Percentiles rank a stretch among this genome's conserved stretches.
phyloP scores from a whole-genome alignment of 257 asterid genomes.

The Solanum chilense region DNA sequence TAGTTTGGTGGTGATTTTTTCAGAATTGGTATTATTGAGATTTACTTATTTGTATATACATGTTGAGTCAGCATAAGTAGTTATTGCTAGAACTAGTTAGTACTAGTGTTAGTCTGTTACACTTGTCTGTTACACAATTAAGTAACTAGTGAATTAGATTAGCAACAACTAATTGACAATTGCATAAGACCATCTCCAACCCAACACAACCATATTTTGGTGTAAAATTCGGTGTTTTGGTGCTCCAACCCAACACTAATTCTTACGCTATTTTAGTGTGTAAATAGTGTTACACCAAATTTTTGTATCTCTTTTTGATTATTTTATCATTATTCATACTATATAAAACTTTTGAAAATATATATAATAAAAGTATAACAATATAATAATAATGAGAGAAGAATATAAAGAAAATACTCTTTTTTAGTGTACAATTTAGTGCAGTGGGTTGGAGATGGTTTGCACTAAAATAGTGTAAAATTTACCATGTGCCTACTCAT shows the following conservation, averaged over 20 bases:
- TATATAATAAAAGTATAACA: no score
- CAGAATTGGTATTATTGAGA: not conserved
- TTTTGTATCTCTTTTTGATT: no score
- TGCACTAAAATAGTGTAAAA: not conserved
- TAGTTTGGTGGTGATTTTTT: not conserved
- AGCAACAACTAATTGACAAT: no score
- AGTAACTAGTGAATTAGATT: no score
- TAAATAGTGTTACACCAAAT: not conserved
- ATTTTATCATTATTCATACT: no score
- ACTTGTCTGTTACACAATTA: no score
- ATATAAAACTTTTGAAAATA: no score
- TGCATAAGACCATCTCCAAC: no score
- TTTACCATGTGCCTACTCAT: not conserved
- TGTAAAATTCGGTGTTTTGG: not conserved
- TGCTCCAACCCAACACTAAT: not conserved
- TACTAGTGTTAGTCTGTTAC: no score
- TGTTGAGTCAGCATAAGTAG: not conserved
- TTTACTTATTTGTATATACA: not conserved
- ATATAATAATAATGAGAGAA: not conserved
- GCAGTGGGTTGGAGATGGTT: not conserved
- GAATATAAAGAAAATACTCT: no score
- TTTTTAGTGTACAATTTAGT: not conserved
- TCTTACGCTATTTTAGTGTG: not conserved
- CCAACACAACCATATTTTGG: no score
- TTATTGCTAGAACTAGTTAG: no score